Evolutionary conservation across 352 stramenopile genomes (phyloP).

Genomic region (Pythium rishiriense): DNA sequence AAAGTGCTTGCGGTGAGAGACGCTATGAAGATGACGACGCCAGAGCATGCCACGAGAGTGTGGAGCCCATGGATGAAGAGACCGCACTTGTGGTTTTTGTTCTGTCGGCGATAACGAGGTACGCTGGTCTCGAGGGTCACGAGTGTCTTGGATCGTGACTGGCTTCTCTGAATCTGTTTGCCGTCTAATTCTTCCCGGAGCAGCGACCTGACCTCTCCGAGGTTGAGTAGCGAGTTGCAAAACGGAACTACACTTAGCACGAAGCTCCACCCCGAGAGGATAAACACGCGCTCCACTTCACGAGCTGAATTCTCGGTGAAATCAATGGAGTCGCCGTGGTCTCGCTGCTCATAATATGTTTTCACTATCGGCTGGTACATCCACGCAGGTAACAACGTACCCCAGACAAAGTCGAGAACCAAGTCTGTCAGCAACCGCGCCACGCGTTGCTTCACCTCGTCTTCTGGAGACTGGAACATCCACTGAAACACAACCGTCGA

Average conservation of each 20-base stretch:
- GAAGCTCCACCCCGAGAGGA: constrained; percentile 16
- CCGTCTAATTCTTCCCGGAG: not conserved
- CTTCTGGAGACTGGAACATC: not conserved
- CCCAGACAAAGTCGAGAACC: constrained; percentile 19
- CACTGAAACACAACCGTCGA: constrained; percentile 2
- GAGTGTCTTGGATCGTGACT: not conserved
- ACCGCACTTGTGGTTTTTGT: not conserved
- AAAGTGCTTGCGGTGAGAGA: not conserved
- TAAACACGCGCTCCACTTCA: constrained; percentile 17
- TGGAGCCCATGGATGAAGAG: not conserved
- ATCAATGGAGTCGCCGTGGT: constrained; percentile 15
- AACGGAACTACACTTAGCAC: constrained; percentile 18
- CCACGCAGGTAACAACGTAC: constrained; percentile 17
- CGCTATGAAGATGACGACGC: not conserved
- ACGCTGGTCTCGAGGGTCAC: not conserved
- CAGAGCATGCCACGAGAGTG: not conserved
- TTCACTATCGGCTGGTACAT: constrained; percentile 25
- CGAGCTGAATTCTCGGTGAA: constrained; percentile 13
- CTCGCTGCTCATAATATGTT: constrained; percentile 4
- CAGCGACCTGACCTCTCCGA: constrained; percentile 10
- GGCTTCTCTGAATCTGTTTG: not conserved
- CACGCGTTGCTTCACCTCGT: constrained; percentile 5
- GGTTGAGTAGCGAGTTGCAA: constrained; percentile 13
- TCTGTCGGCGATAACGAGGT: not conserved
- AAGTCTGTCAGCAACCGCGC: constrained; percentile 9